phyloP scores from a whole-genome alignment of 257 asterid genomes.

The Linaria vulgaris region DNA sequence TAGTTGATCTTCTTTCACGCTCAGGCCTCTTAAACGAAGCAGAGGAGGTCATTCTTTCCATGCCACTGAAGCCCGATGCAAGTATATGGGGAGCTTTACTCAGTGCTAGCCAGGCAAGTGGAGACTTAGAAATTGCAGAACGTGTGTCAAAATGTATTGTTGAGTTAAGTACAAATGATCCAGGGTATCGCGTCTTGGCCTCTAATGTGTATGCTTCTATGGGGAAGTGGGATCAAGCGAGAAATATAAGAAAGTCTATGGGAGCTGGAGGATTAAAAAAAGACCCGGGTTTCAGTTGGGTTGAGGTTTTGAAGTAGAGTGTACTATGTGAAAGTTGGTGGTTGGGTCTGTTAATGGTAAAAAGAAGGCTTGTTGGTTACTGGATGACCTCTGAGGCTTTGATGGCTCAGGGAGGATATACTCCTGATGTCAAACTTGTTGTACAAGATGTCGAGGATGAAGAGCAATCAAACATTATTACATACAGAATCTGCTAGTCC shows the following conservation, averaged over 20 bases:
- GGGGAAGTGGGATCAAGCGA: conserved; percentile 72
- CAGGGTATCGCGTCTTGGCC: conserved; percentile 74
- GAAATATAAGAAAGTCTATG: conserved; percentile 50
- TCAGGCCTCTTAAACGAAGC: conserved; percentile 71
- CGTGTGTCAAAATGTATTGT: conserved; percentile 48
- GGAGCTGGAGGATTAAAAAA: conserved; percentile 55
- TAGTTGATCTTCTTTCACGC: conserved; percentile 79
- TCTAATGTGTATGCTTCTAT: conserved; percentile 70
- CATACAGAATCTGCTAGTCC: conserved; percentile 53
- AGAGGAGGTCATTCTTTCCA: conserved; percentile 63
- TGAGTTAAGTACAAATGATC: conserved; percentile 48
- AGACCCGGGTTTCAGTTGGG: conserved; percentile 80
- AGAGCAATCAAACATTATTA: conserved; percentile 42
- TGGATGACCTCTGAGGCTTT: conserved; percentile 37
- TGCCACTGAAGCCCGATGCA: conserved; percentile 78
- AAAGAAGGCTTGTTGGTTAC: conserved; percentile 40
- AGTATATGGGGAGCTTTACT: conserved; percentile 83
- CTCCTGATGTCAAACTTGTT: conserved; percentile 48
- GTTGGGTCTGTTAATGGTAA: conserved; percentile 37
- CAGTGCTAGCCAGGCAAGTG: conserved; percentile 69
- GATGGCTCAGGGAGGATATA: conserved; percentile 65
- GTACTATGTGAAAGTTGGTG: conserved; percentile 49
- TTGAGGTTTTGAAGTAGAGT: conserved; percentile 50
- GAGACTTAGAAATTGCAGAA: conserved; percentile 50
- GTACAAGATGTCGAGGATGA: conserved; percentile 55